Percentiles rank a stretch among this genome's conserved stretches.
Evolutionary conservation across 352 stramenopile species (phyloP).

Genomic region (Pilasporangium apinafurcum): DNA sequence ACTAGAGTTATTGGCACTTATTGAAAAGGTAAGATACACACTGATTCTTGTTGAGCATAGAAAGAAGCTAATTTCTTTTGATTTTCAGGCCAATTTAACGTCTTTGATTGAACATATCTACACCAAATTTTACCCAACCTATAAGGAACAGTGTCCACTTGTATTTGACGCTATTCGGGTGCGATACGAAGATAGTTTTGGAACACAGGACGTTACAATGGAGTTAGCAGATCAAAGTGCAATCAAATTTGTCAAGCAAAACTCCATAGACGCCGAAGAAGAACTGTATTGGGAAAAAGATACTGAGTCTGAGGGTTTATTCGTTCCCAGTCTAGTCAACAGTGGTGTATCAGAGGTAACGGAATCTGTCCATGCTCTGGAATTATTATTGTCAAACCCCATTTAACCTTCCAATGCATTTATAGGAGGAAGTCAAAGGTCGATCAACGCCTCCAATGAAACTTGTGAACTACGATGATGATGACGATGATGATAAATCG

Average conservation of each 20-base stretch:
- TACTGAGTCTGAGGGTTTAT: conserved; percentile 27
- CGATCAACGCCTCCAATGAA: conserved; percentile 39
- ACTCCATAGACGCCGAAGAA: conserved; percentile 63
- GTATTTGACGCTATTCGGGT: conserved; percentile 66
- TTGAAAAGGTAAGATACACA: conserved; percentile 45
- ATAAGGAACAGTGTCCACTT: conserved; percentile 61
- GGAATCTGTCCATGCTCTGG: background rate
- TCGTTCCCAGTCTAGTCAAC: conserved; percentile 29
- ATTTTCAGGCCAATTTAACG: conserved; percentile 48
- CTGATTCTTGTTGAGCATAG: background rate
- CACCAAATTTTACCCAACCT: conserved; percentile 71
- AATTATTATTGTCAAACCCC: background rate
- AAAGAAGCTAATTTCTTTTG: too few relatives aligned
- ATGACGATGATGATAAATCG: conserved; percentile 62
- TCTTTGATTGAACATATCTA: conserved; percentile 73
- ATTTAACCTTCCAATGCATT: conserved; percentile 1
- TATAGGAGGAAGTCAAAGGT: conserved; percentile 36
- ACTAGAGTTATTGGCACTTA: conserved; percentile 64
- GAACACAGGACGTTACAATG: conserved; percentile 9
- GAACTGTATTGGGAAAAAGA: conserved; percentile 80
- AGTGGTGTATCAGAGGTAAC: conserved; percentile 40
- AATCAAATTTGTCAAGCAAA: conserved; percentile 47
- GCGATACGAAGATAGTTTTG: conserved; percentile 48
- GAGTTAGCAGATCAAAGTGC: conserved; percentile 31
- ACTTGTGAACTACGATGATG: conserved; percentile 65